These are phyloP conservation scores for Acacia crassicarpa DNA, from an alignment of 306 rosid species.

Conservation along the genomic window DNA sequence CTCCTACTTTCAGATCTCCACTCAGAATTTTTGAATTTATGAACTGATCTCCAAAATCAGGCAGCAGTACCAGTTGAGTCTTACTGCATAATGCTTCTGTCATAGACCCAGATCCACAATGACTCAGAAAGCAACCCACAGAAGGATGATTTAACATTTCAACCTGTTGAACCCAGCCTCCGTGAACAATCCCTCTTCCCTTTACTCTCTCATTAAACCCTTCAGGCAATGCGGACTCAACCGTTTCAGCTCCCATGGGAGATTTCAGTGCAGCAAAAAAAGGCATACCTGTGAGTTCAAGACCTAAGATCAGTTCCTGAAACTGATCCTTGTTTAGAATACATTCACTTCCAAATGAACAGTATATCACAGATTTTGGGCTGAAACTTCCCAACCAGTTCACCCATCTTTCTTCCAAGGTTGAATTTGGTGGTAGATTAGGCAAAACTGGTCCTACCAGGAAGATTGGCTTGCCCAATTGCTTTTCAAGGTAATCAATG, in stretches of 20 bases:
- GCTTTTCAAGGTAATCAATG: slow-evolving; percentile 41
- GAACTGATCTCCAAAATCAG: neutral
- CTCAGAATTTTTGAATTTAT: neutral
- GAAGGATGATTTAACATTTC: slow-evolving; percentile 62
- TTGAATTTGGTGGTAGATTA: slow-evolving; percentile 35
- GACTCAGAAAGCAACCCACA: neutral
- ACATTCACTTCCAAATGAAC: slow-evolving; percentile 68
- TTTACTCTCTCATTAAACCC: slow-evolving; percentile 51
- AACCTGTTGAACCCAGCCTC: slow-evolving; percentile 73
- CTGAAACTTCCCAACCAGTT: slow-evolving; percentile 49
- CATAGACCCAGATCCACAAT: neutral
- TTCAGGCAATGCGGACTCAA: slow-evolving; percentile 56
- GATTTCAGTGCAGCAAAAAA: slow-evolving; percentile 60
- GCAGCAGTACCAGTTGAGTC: neutral
- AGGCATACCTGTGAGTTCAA: slow-evolving; percentile 64
- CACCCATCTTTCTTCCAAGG: slow-evolving; percentile 56
- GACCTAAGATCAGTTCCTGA: slow-evolving; percentile 57
- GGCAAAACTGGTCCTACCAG: slow-evolving; percentile 59
- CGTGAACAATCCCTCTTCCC: slow-evolving; percentile 60
- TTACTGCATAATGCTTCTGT: neutral
- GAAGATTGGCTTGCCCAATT: slow-evolving; percentile 46
- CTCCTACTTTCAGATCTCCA: neutral
- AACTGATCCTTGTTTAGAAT: slow-evolving; percentile 45
- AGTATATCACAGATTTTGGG: slow-evolving; percentile 40
- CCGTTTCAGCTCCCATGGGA: slow-evolving; percentile 42